These are phyloP conservation scores for Apiotrichum veenhuisii DNA, from an alignment of 1,284 basidiomycete genomes.

Conservation along the genomic window DNA sequence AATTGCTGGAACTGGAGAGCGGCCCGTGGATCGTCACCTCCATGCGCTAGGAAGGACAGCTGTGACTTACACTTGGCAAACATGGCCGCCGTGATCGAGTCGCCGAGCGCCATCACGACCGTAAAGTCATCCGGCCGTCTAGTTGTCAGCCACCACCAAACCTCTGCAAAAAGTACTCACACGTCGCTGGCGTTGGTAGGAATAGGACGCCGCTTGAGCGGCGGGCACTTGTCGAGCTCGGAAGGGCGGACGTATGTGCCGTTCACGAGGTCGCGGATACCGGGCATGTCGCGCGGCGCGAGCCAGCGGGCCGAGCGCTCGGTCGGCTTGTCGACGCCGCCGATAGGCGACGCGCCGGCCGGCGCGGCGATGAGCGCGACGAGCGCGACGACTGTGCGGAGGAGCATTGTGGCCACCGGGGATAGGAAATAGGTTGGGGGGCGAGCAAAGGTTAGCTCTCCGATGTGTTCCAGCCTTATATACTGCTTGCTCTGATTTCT, in stretches of 20 bases:
- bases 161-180: constrained; percentile 18
- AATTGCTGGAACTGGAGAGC: too few species aligned
- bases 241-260: neutral
- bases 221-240: constrained; percentile 23
- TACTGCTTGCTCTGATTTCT: too few species aligned
- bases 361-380: too few species aligned
- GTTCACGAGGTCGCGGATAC: neutral
- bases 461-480: too few species aligned
- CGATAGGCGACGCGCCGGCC: too few species aligned
- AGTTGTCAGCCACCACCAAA: neutral
- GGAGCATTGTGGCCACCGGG: too few species aligned
- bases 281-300: neutral
- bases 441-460: too few species aligned
- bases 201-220: constrained; percentile 7
- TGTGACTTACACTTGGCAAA: constrained; percentile 29
- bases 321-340: too few species aligned
- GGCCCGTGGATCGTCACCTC: neutral
- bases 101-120: constrained; percentile 46
- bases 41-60: too few species aligned
- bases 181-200: constrained; percentile 26
- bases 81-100: constrained; percentile 46
- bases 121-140: constrained; percentile 48
- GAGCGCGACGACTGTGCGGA: too few species aligned
- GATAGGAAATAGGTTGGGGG: too few species aligned
- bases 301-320: too few species aligned